phyloP scores from a whole-genome alignment of 192 early-diverging fungal genomes.

The Coemansia sp. region DNA sequence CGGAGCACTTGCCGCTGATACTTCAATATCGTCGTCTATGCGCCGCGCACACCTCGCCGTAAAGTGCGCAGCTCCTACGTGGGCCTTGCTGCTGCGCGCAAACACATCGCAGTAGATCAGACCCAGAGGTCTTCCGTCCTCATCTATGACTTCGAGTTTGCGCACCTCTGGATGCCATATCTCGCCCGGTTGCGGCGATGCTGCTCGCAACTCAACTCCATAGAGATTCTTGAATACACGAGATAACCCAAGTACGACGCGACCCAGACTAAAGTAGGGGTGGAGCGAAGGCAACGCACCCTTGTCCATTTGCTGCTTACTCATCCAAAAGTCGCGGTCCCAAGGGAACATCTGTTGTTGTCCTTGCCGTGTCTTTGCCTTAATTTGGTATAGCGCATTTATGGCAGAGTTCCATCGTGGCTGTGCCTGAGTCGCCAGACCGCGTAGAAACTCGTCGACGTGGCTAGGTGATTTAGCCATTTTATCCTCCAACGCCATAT shows the following conservation, averaged over 20 bases:
- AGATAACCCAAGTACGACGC: constrained; percentile 85
- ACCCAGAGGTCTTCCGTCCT: constrained; percentile 84
- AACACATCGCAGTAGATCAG: constrained; percentile 96
- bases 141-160: constrained; percentile 89
- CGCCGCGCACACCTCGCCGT: constrained; percentile 90
- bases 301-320: constrained; percentile 45
- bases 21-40: constrained; percentile 75
- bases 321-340: constrained; percentile 81
- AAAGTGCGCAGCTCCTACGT: constrained; percentile 91
- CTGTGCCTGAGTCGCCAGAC: constrained; percentile 64
- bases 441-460: constrained; percentile 84
- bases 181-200: constrained; percentile 74
- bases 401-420: constrained; percentile 53
- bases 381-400: too few relatives aligned
- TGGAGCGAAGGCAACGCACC: constrained; percentile 60
- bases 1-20: constrained; percentile 13
- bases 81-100: constrained; percentile 73
- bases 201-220: constrained; percentile 82
- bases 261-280: constrained; percentile 87
- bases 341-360: constrained; percentile 65
- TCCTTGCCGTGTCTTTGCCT: neutral
- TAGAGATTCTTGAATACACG: constrained; percentile 85
- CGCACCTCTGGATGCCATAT: constrained; percentile 91
- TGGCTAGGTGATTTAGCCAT: constrained; percentile 89
- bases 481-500: constrained; percentile 87